Evolutionary conservation across 768 basidiomycete species (phyloP).

Genomic region (Boletus rubropictus): DNA sequence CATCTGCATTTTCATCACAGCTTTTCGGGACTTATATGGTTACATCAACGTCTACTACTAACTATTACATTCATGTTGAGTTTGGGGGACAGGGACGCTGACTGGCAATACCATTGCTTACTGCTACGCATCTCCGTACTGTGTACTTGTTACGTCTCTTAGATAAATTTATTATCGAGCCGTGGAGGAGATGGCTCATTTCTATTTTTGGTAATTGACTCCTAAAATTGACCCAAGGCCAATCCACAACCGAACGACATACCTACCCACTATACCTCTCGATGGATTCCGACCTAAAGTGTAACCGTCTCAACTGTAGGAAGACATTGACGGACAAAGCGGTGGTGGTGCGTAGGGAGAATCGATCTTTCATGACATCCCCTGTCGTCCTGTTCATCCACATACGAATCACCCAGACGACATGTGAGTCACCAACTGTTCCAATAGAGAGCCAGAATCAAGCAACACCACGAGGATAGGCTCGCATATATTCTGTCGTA

Average conservation of each 20-base stretch:
- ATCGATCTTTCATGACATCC: background rate
- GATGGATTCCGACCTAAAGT: constrained; percentile 76
- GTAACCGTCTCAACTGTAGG: constrained; percentile 75
- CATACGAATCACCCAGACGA: constrained; percentile 38
- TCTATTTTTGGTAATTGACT: constrained; percentile 15
- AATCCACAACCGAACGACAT: background rate
- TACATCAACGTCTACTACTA: constrained; percentile 17
- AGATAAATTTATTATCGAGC: constrained; percentile 12
- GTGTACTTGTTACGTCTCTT: constrained; percentile 25
- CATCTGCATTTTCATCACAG: constrained; percentile 12
- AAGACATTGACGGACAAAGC: constrained; percentile 67
- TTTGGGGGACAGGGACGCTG: constrained; percentile 25
- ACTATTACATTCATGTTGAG: constrained; percentile 29
- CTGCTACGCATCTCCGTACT: constrained; percentile 18
- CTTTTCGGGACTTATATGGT: constrained; percentile 17
- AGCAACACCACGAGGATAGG: constrained; percentile 36
- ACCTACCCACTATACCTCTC: background rate
- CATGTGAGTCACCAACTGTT: constrained; percentile 36
- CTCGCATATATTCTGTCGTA: constrained; percentile 84
- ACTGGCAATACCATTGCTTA: constrained; percentile 17
- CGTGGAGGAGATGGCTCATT: background rate
- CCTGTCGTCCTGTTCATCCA: background rate
- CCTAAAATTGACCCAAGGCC: background rate
- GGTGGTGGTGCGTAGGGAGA: constrained; percentile 60
- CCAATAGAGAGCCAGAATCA: background rate